phyloP scores from a whole-genome alignment of 768 basidiomycete genomes.

The Daedaleopsis sinensis region DNA sequence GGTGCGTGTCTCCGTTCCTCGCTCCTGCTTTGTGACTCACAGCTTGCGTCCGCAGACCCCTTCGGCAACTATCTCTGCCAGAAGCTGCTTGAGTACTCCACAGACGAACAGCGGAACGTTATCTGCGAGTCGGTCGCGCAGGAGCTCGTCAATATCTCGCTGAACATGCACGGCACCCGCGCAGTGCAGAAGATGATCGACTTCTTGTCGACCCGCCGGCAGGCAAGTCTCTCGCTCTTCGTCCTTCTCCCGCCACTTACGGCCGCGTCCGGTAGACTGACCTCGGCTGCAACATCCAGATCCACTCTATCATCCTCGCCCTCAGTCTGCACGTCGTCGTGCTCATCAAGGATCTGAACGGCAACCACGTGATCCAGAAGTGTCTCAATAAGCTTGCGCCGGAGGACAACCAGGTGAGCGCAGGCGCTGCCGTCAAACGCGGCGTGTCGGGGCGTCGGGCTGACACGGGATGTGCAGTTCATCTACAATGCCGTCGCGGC shows the following conservation, averaged over 20 bases:
- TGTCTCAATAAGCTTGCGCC: slow-evolving; percentile 97
- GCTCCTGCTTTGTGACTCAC: not conserved
- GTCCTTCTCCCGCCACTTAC: slow-evolving; percentile 53
- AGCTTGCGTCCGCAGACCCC: slow-evolving; percentile 61
- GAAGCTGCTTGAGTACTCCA: slow-evolving; percentile 94
- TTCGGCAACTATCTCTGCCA: slow-evolving; percentile 99
- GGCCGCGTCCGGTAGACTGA: slow-evolving; percentile 63
- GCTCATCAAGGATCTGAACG: slow-evolving; percentile 97
- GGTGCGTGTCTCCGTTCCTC: slow-evolving; percentile 47
- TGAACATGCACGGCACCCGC: slow-evolving; percentile 99
- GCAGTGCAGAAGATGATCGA: slow-evolving; percentile 99
- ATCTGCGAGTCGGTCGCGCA: slow-evolving; percentile 98
- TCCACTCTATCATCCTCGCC: slow-evolving; percentile 95
- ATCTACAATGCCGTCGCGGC: slow-evolving; percentile 99
- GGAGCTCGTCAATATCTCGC: slow-evolving; percentile 95
- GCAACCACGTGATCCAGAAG: slow-evolving; percentile 98
- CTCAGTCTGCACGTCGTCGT: slow-evolving; percentile 98
- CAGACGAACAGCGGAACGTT: slow-evolving; percentile 94
- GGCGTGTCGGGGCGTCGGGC: not conserved
- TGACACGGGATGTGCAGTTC: slow-evolving; percentile 54
- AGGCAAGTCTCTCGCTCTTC: slow-evolving; percentile 59
- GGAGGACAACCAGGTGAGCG: slow-evolving; percentile 91
- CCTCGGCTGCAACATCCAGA: slow-evolving; percentile 85
- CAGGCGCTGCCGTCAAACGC: not conserved
- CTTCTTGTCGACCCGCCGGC: slow-evolving; percentile 92